Evolutionary conservation across 2,329 filamentous ascomycete species (phyloP), one percentile per base, ranked within the genome.

Genomic region (Pseudocercospora crystallina): DNA sequence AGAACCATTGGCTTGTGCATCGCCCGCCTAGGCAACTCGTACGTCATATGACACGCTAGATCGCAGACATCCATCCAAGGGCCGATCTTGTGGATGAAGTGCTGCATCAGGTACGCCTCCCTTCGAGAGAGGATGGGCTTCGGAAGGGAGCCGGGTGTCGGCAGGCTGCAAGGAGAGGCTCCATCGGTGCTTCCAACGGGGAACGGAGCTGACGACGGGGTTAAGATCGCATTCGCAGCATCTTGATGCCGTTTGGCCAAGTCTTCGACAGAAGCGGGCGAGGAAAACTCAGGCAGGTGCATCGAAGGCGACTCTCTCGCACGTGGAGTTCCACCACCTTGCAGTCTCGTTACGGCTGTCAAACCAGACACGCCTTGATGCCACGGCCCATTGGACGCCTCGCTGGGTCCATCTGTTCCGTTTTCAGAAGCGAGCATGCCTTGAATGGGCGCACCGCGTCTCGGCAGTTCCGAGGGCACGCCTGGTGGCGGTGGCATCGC

Each of bases 31-130:
- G 68, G 66, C 2, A 69, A 61, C 29, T 67, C 60, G n/a, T 60
- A 56, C 4, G 63, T 65, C 48, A 69, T 69, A 45, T 69, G 67
- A 8, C 61, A 58, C 20, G 61, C 47, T 1, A 61, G 58, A 32
- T 70, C 68, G 5, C 66, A 67, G 9, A 68, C 65, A 52, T 71
- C 67, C 12, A 69, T 63, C 65, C 67, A 69, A 5, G 65, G 57
- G 2, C 65, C 68, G 47, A 70, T 63, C 11, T 68, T 65, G 36
- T 68, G 63, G 12, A 67, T 61, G 45, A 65, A 71, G 29, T 68
- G 65, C 32, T 58, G 57, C 2, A 60, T 43, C 3, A 59, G 43
- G 17, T 54, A 47, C 8, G 55, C 52, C 46, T 63, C 56, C 32
- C 60, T 38, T 13, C 53, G 56, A 2, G 51, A 60, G 2, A 58